A percentile compares a stretch with the other conserved stretches of the same genome.
Evolutionary conservation across 768 basidiomycete genomes (phyloP).

Genomic region (Scleroderma citrinum): DNA sequence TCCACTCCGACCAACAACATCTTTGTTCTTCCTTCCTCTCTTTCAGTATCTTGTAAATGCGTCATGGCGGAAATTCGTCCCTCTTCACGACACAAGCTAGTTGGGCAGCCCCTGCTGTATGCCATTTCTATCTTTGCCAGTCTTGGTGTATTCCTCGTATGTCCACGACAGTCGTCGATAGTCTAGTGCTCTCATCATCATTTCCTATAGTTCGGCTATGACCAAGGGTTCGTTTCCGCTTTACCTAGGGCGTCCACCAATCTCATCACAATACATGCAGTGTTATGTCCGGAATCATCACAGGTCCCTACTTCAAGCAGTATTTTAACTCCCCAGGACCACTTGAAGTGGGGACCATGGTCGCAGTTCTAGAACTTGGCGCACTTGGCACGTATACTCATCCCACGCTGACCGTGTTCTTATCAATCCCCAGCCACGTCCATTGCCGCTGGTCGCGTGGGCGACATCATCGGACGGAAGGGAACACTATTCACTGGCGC

Average conservation of each 20-base stretch:
- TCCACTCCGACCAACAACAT: not conserved
- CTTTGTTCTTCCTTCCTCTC: not conserved
- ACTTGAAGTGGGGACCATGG: constrained; percentile 85
- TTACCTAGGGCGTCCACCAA: constrained; percentile 1
- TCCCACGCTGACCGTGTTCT: not conserved
- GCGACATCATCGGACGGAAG: constrained; percentile 80
- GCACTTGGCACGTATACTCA: constrained; percentile 64
- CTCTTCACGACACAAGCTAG: constrained; percentile 46
- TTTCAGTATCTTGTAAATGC: constrained; percentile 33
- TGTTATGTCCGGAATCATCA: constrained; percentile 91
- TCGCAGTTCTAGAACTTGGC: constrained; percentile 90
- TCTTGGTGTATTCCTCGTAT: constrained; percentile 78
- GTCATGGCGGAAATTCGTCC: constrained; percentile 42
- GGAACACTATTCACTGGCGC: constrained; percentile 83
- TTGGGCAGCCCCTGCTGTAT: constrained; percentile 74
- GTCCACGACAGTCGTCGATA: constrained; percentile 21
- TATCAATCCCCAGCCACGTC: constrained; percentile 61
- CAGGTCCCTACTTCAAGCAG: constrained; percentile 72
- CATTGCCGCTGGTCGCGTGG: constrained; percentile 80
- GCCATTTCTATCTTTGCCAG: constrained; percentile 77
- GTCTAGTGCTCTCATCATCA: not conserved
- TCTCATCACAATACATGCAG: constrained; percentile 31
- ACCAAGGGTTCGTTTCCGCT: constrained; percentile 59
- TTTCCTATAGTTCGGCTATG: constrained; percentile 65
- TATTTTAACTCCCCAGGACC: constrained; percentile 78